These are phyloP conservation scores for Dryas octopetala DNA, from an alignment of 306 rosid genomes.

Conservation along the genomic window DNA sequence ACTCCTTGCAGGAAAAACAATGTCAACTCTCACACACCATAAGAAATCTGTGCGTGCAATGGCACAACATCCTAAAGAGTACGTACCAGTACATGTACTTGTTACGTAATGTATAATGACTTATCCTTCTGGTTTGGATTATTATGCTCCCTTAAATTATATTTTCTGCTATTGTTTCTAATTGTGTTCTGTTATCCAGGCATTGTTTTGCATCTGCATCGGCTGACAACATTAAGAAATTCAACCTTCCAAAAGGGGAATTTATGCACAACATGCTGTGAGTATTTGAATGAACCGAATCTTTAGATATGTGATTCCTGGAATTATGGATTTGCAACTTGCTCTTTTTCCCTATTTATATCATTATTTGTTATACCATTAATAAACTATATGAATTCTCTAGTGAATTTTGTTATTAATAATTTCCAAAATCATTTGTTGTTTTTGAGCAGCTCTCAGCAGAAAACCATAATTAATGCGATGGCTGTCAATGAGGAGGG, in stretches of 20 bases:
- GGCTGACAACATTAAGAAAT: constrained; percentile 96
- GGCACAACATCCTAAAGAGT: constrained; percentile 98
- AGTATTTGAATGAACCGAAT: constrained; percentile 37
- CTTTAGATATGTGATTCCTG: constrained; percentile 2
- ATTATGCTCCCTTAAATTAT: not conserved
- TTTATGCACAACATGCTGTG: constrained; percentile 99
- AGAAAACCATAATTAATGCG: constrained; percentile 90
- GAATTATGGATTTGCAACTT: constrained; percentile 9
- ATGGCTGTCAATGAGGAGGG: constrained; percentile 99
- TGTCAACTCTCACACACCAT: constrained; percentile 92
- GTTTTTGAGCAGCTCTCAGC: constrained; percentile 73
- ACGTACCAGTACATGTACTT: constrained; percentile 28
- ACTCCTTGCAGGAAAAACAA: constrained; percentile 69
- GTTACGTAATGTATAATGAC: constrained; percentile 19
- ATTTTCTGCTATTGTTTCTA: constrained; percentile 12
- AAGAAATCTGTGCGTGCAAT: constrained; percentile 95
- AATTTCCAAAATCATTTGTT: constrained; percentile 14
- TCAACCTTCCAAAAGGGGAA: constrained; percentile 88
- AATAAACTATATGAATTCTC: not conserved
- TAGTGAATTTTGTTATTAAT: not conserved
- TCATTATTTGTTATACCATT: too few species aligned
- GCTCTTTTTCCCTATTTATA: not conserved
- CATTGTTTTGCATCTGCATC: constrained; percentile 96
- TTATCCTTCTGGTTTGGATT: constrained; percentile 10
- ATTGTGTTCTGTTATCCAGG: constrained; percentile 39